Evolutionary conservation across 495 filamentous ascomycete genomes (phyloP).

Genomic region (Neurospora sp.): DNA sequence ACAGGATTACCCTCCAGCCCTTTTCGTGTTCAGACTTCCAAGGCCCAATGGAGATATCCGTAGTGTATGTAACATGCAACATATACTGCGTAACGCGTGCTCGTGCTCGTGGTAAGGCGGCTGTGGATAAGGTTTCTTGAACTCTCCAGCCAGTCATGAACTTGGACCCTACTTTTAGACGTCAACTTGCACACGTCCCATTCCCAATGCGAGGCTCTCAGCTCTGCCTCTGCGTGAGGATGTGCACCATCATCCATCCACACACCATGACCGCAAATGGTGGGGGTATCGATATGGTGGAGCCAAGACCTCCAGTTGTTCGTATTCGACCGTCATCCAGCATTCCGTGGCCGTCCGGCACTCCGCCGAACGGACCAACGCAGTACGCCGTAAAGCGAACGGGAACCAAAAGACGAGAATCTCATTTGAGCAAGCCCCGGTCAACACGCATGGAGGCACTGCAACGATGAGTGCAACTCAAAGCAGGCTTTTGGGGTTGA

Average conservation of each 20-base stretch:
- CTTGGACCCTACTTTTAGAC: background rate
- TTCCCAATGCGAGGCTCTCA: background rate
- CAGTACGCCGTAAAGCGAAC: background rate
- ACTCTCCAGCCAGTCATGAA: background rate
- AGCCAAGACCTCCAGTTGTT: background rate
- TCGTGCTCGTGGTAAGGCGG: background rate
- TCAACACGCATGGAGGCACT: background rate
- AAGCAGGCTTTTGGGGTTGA: background rate
- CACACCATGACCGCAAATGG: background rate
- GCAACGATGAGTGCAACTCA: background rate
- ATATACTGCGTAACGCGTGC: background rate
- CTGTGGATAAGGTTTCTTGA: background rate
- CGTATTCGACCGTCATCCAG: conserved; percentile 13
- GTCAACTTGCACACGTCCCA: no score
- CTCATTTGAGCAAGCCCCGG: background rate
- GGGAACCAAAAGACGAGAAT: background rate
- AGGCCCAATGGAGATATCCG: background rate
- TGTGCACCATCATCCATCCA: background rate
- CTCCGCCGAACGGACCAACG: background rate
- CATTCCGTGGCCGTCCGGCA: conserved; percentile 1
- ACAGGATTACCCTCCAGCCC: background rate
- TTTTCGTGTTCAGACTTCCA: background rate
- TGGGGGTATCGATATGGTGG: background rate
- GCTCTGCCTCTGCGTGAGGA: background rate
- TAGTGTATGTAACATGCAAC: background rate